Conservation (phyloP, 1,139 yeast species). For the Sugiyamaella japonica region DNA sequence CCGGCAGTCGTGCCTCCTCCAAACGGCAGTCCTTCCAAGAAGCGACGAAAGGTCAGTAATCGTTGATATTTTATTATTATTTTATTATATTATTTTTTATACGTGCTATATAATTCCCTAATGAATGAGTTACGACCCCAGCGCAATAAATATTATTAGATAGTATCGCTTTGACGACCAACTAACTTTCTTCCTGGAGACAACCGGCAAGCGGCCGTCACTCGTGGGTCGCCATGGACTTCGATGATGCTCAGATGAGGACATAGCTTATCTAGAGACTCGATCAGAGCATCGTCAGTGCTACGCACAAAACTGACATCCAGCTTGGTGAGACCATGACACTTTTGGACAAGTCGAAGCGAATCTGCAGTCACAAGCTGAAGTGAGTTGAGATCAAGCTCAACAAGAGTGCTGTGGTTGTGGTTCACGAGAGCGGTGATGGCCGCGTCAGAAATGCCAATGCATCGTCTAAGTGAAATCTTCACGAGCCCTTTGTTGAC, state of each 20-base stretch:
- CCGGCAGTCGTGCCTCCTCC: not conserved
- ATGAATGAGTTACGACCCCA: slow-evolving; percentile 4
- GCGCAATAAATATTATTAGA: slow-evolving; percentile 34
- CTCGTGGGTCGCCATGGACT: slow-evolving; percentile 74
- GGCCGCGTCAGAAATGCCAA: slow-evolving; percentile 61
- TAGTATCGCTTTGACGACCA: slow-evolving; percentile 73
- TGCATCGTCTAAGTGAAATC: slow-evolving; percentile 67
- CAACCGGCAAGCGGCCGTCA: slow-evolving; percentile 50
- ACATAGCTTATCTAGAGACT: slow-evolving; percentile 55
- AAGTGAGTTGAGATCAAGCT: slow-evolving; percentile 69
- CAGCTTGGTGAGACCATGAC: slow-evolving; percentile 61
- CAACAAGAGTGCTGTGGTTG: slow-evolving; percentile 64
- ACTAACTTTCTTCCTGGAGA: slow-evolving; percentile 61
- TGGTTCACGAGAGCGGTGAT: slow-evolving; percentile 61
- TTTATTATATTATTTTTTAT: not conserved
- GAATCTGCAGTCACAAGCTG: slow-evolving; percentile 55
- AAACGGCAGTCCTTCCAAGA: slow-evolving; percentile 13
- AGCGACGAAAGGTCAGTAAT: slow-evolving; percentile 12
- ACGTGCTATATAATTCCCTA: not conserved
- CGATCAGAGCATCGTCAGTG: slow-evolving; percentile 64
- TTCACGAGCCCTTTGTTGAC: slow-evolving; percentile 59
- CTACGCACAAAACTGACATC: slow-evolving; percentile 78
- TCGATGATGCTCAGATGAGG: slow-evolving; percentile 64
- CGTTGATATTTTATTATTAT: not conserved
- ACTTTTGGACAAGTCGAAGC: slow-evolving; percentile 46